Evolutionary conservation across 169 alveolate species (phyloP).

Genomic region (Plasmodium adleri): DNA sequence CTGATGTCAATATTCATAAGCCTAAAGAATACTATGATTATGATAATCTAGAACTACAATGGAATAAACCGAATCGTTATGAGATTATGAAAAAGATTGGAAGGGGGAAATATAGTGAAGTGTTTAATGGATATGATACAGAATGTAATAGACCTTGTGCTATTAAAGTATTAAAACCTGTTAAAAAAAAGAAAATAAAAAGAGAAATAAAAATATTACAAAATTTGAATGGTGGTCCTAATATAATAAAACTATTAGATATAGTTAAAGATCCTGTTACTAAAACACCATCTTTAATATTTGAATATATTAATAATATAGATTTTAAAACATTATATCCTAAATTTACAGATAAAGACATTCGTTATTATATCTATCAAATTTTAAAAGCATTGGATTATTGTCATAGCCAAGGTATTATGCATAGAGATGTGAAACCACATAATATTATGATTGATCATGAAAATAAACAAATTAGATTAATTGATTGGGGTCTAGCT

Average conservation of each 20-base stretch:
- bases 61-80: slow-evolving; percentile 94
- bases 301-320: slow-evolving; percentile 91
- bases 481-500: slow-evolving; percentile 99
- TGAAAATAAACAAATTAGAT: slow-evolving; percentile 90
- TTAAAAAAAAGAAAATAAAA: slow-evolving; percentile 96
- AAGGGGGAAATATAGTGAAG: slow-evolving; percentile 99
- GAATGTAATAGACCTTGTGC: slow-evolving; percentile 90
- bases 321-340: slow-evolving; percentile 96
- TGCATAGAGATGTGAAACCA: slow-evolving; percentile 98
- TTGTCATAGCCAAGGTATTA: slow-evolving; percentile 98
- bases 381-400: slow-evolving; percentile 96
- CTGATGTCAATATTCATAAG: slow-evolving; percentile 90
- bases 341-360: slow-evolving; percentile 94
- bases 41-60: slow-evolving; percentile 90
- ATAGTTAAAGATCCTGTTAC: slow-evolving; percentile 97
- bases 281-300: slow-evolving; percentile 95
- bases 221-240: slow-evolving; percentile 96
- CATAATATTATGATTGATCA: slow-evolving; percentile 98
- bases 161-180: slow-evolving; percentile 97
- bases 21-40: slow-evolving; percentile 94
- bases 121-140: slow-evolving; percentile 94
- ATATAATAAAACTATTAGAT: slow-evolving; percentile 94
- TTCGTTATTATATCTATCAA: slow-evolving; percentile 96
- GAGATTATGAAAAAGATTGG: slow-evolving; percentile 97
- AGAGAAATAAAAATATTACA: slow-evolving; percentile 97